Conservation (phyloP, 2,329 filamentous ascomycete species). For the Escovopsis sp. region DNA sequence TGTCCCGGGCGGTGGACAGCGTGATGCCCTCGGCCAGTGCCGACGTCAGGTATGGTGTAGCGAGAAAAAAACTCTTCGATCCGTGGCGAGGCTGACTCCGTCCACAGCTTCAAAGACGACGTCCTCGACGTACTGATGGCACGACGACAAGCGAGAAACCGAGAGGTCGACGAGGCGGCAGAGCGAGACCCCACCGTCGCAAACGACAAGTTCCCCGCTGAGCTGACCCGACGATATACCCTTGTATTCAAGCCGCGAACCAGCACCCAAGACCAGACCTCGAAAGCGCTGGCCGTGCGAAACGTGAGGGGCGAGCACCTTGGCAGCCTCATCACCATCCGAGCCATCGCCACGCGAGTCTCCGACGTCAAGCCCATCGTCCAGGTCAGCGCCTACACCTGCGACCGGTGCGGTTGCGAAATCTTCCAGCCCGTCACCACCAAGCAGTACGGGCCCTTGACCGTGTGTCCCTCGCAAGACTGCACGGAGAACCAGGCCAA, state of each 20-base stretch:
- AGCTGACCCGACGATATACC: conserved; percentile 85
- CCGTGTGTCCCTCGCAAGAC: conserved; percentile 76
- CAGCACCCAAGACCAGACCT: conserved; percentile 47
- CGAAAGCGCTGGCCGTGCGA: conserved; percentile 69
- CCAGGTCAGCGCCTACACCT: conserved; percentile 96
- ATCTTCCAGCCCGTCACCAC: conserved; percentile 92
- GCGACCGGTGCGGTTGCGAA: conserved; percentile 89
- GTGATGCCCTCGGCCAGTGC: conserved; percentile 64
- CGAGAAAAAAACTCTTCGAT: not conserved
- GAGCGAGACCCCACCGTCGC: conserved; percentile 51
- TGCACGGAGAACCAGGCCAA: conserved; percentile 84
- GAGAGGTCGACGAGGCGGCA: conserved; percentile 52
- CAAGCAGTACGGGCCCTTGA: conserved; percentile 79
- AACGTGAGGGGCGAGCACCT: conserved; percentile 88
- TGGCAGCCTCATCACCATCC: conserved; percentile 82
- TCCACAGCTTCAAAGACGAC: conserved; percentile 77
- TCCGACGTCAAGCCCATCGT: conserved; percentile 96
- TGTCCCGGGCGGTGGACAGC: conserved; percentile 78
- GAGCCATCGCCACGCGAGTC: conserved; percentile 86
- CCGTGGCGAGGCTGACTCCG: not conserved
- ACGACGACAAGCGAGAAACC: conserved; percentile 74
- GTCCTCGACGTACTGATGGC: conserved; percentile 95
- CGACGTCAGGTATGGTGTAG: conserved; percentile 53
- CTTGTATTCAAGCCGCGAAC: conserved; percentile 89
- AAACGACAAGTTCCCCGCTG: conserved; percentile 74